Conservation (phyloP, 1,139 yeast genomes). For the Hemisphaericaspora lyxosophila region DNA sequence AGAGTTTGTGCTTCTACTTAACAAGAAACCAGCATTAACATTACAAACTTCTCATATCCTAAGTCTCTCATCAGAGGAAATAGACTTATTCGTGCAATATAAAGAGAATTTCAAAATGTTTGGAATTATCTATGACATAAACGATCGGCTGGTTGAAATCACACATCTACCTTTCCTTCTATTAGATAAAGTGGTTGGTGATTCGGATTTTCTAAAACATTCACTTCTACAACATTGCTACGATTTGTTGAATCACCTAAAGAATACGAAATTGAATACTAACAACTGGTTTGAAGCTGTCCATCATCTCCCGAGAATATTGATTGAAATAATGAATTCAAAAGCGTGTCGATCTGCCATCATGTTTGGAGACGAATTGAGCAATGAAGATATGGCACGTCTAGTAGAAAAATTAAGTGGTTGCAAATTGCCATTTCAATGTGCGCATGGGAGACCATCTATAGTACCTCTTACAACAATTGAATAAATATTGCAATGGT, state of each 20-base stretch:
- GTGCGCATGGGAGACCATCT: slow-evolving; percentile 89
- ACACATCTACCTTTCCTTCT: slow-evolving; percentile 46
- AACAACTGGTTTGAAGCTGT: slow-evolving; percentile 19
- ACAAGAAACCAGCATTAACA: slow-evolving; percentile 4
- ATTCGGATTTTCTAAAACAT: slow-evolving; percentile 26
- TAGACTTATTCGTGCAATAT: slow-evolving; percentile 27
- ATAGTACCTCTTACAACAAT: slow-evolving; percentile 50
- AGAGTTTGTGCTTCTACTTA: slow-evolving; percentile 23
- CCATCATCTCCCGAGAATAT: slow-evolving; percentile 43
- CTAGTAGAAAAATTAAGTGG: slow-evolving; percentile 41
- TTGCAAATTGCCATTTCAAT: slow-evolving; percentile 68
- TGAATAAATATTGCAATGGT: slow-evolving; percentile 3
- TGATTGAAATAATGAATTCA: slow-evolving; percentile 54
- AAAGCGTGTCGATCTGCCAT: slow-evolving; percentile 71
- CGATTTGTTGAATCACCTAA: slow-evolving; percentile 35
- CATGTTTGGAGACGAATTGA: slow-evolving; percentile 66
- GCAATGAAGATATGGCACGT: slow-evolving; percentile 39
- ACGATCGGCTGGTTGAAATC: slow-evolving; percentile 11
- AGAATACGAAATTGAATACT: slow-evolving; percentile 13
- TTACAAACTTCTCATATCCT: slow-evolving; percentile 19
- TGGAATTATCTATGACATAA: slow-evolving; percentile 34
- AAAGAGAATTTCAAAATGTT: slow-evolving; percentile 25
- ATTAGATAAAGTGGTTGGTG: slow-evolving; percentile 25
- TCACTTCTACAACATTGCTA: slow-evolving; percentile 41
- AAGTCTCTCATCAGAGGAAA: slow-evolving; percentile 23